Evolutionary conservation across 495 filamentous ascomycete species (phyloP).

Genomic region (Echria macrotheca): DNA sequence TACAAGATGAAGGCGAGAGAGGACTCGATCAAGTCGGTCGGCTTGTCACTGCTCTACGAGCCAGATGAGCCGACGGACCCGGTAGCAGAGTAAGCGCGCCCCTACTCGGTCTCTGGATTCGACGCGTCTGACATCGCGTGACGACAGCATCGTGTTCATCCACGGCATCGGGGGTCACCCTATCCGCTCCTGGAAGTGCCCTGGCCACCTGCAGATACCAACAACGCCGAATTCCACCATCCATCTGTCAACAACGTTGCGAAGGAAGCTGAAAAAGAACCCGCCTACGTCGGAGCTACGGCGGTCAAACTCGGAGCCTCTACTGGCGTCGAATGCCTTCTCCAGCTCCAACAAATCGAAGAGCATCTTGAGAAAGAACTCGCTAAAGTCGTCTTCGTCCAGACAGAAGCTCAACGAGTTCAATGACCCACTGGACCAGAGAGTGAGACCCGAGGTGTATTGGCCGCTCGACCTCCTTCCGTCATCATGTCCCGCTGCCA

Average conservation of each 20-base stretch:
- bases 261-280: slow-evolving; percentile 16
- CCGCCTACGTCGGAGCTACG: slow-evolving; percentile 12
- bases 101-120: neutral
- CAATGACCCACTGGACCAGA: slow-evolving; percentile 1
- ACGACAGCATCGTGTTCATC: slow-evolving; percentile 30
- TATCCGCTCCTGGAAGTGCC: slow-evolving; percentile 30
- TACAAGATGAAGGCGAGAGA: slow-evolving; percentile 26
- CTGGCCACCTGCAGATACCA: slow-evolving; percentile 7
- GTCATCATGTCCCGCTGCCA: slow-evolving; percentile 26
- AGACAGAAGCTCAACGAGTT: slow-evolving; percentile 14
- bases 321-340: slow-evolving; percentile 6
- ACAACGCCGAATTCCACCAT: slow-evolving; percentile 14
- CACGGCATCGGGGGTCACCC: slow-evolving; percentile 36
- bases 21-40: slow-evolving; percentile 26
- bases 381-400: slow-evolving; percentile 21
- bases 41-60: slow-evolving; percentile 35
- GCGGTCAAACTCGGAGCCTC: slow-evolving; percentile 21
- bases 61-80: slow-evolving; percentile 27
- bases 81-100: slow-evolving; percentile 29
- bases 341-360: slow-evolving; percentile 4
- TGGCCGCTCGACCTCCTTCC: slow-evolving; percentile 36
- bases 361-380: slow-evolving; percentile 15
- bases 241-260: slow-evolving; percentile 1
- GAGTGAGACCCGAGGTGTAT: slow-evolving; percentile 17
- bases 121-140: neutral